Evolutionary conservation across 176 grass and related monocot genomes (phyloP).

Genomic region (Oryza glumipatula): DNA sequence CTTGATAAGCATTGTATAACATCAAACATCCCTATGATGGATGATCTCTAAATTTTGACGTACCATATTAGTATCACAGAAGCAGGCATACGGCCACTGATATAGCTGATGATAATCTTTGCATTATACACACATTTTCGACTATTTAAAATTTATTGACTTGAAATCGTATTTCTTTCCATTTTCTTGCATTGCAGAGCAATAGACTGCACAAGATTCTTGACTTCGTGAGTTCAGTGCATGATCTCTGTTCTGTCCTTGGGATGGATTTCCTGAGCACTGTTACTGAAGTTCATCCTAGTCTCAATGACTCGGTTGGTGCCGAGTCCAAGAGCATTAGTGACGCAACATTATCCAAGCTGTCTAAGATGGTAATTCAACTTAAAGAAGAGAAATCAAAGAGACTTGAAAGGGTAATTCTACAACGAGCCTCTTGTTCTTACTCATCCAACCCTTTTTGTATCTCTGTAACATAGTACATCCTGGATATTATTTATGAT

Average conservation of each 20-base stretch:
- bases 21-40: not conserved
- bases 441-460: slow-evolving; percentile 6
- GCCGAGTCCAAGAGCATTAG: slow-evolving; percentile 90
- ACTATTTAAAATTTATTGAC: not conserved
- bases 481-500: slow-evolving; percentile 28
- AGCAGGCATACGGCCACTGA: slow-evolving; percentile 2
- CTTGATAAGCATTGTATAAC: slow-evolving; percentile 18
- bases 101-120: slow-evolving; percentile 25
- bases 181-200: slow-evolving; percentile 68
- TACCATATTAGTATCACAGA: not conserved
- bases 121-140: not conserved
- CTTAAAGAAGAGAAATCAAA: slow-evolving; percentile 78
- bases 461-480: slow-evolving; percentile 26
- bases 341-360: slow-evolving; percentile 73
- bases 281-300: slow-evolving; percentile 87
- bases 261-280: slow-evolving; percentile 79
- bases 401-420: slow-evolving; percentile 80
- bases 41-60: not conserved
- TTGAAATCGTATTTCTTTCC: not conserved
- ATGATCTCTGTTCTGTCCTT: slow-evolving; percentile 89
- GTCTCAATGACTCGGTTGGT: slow-evolving; percentile 66
- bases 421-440: slow-evolving; percentile 21
- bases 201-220: slow-evolving; percentile 79
- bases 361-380: slow-evolving; percentile 71
- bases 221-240: slow-evolving; percentile 75